These are phyloP conservation scores for Aspergillus spinulosporus DNA, from an alignment of 2,329 filamentous ascomycete genomes.

Conservation along the genomic window DNA sequence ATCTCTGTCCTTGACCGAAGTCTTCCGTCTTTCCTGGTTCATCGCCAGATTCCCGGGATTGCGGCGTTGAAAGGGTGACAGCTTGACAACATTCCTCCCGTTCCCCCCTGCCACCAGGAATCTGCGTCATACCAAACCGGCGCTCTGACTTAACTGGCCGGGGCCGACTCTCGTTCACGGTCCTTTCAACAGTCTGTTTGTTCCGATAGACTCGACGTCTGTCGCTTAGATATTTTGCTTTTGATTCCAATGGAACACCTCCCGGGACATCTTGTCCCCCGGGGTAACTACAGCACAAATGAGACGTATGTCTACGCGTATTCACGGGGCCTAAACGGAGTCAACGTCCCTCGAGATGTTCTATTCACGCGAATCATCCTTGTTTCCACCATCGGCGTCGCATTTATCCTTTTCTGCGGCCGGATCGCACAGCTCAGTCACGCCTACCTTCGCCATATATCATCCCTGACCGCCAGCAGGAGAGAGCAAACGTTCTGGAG, in stretches of 20 bases:
- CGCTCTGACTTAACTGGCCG: conserved; percentile 7
- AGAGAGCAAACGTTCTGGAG: conserved; percentile 49
- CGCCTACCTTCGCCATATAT: conserved; percentile 47
- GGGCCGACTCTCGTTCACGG: conserved; percentile 2
- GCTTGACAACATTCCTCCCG: conserved; percentile 24
- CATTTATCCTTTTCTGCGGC: conserved; percentile 41
- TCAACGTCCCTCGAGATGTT: conserved; percentile 42
- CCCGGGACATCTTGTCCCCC: conserved; percentile 25
- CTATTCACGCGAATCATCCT: conserved; percentile 44
- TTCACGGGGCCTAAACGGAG: conserved; percentile 41
- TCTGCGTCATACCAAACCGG: conserved; percentile 14
- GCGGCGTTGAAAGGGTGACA: conserved; percentile 1
- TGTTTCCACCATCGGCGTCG: conserved; percentile 35
- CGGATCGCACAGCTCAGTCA: conserved; percentile 47
- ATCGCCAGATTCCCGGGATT: not conserved
- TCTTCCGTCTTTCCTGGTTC: not conserved
- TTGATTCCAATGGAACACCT: conserved; percentile 32
- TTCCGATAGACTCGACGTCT: conserved; percentile 7
- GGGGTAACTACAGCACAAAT: conserved; percentile 33
- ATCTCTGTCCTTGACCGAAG: not conserved
- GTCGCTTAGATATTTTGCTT: conserved; percentile 1
- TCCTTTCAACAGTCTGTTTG: conserved; percentile 5
- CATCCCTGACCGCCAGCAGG: conserved; percentile 37
- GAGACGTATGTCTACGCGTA: conserved; percentile 44
- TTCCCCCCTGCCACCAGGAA: conserved; percentile 25